Base-by-base conservation (phyloP, 768 basidiomycete genomes). In the Serendipita sp. region DNA sequence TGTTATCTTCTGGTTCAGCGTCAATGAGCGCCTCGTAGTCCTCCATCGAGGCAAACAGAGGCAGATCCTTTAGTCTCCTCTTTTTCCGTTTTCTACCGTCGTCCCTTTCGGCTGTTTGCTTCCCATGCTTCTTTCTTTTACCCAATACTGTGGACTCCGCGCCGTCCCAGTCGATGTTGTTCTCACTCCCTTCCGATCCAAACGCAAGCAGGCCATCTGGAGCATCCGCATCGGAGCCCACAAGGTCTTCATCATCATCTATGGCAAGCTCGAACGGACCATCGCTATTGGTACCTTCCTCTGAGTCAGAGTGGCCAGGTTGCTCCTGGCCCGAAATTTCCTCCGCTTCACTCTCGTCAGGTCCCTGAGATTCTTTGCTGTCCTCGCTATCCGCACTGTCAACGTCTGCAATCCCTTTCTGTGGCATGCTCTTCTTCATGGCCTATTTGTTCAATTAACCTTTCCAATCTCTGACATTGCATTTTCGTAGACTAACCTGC, bases 381-480 rank as follows among this genome's bases (percentile, higher is more conserved):
- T 70, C 68, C 38, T 76, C 71, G 58, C 73, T 73, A 16, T 70
- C 72, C 52, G 72, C 75, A 34, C 70, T 70, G 41, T 71, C 69
- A 68, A 76, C 70, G 64, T 71, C 67, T 16, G 71, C 83, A 10
- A 78, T 83, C 2, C 71, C 71, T 18, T 76, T 78, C 65, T 77
- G 80, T 2, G 89, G 90, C 82, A 94, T 86, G 2, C 83, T 82
- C n/a, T 83, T 82, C 78, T 90, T 83, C 90, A 95, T 94, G 0
- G 83, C 92, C 92, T 96, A 67, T 18, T 10, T 63, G 47, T 66
- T 32, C 68, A 35, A 64, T 64, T 63, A 68, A 63, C 64, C 38
- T 15, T 41, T 36, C 44, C 23, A 34, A 58, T 23, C 66, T 11
- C 58, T 16, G 63, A 32, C 30, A 46, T 30, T 23, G 4, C 18